Evolutionary conservation across 2,329 filamentous ascomycete species (phyloP).

Genomic region (Fusarium buxicola): DNA sequence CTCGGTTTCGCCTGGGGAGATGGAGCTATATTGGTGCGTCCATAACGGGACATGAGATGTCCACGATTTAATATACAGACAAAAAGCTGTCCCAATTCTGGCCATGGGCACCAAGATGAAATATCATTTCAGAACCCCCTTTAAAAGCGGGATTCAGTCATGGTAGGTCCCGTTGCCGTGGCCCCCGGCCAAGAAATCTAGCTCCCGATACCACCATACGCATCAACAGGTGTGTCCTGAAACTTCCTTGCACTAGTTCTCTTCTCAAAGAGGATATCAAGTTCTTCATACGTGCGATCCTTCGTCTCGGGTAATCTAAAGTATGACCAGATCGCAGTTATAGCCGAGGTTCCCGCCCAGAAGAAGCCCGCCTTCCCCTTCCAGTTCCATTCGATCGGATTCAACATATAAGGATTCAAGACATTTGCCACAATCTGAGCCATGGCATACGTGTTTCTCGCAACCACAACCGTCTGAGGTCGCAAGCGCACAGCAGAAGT

Average conservation of each 20-base stretch:
- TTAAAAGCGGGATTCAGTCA: too few species aligned
- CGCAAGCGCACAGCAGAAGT: conserved; percentile 56
- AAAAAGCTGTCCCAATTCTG: too few species aligned
- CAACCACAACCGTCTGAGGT: conserved; percentile 57
- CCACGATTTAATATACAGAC: too few species aligned
- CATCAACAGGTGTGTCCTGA: too few species aligned
- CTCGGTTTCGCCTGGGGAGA: too few species aligned
- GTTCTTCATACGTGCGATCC: conserved; percentile 49
- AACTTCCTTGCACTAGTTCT: conserved; percentile 52
- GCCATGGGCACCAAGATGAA: too few species aligned
- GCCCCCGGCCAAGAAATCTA: too few species aligned
- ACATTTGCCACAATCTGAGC: conserved; percentile 47
- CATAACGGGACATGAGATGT: too few species aligned
- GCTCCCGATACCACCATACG: too few species aligned
- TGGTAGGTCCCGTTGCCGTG: too few species aligned
- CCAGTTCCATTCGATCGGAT: conserved; percentile 50
- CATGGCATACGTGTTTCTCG: conserved; percentile 48
- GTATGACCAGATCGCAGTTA: conserved; percentile 49
- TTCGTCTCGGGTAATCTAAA: conserved; percentile 51
- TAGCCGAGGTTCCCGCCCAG: conserved; percentile 44
- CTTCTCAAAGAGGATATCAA: conserved; percentile 51
- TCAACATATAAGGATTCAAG: conserved; percentile 50
- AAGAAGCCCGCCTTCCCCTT: conserved; percentile 53
- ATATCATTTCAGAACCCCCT: too few species aligned
- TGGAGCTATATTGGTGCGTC: too few species aligned